These are phyloP conservation scores for Elaeis guineensis DNA, from an alignment of 176 grass and related monocot genomes.

Conservation along the genomic window DNA sequence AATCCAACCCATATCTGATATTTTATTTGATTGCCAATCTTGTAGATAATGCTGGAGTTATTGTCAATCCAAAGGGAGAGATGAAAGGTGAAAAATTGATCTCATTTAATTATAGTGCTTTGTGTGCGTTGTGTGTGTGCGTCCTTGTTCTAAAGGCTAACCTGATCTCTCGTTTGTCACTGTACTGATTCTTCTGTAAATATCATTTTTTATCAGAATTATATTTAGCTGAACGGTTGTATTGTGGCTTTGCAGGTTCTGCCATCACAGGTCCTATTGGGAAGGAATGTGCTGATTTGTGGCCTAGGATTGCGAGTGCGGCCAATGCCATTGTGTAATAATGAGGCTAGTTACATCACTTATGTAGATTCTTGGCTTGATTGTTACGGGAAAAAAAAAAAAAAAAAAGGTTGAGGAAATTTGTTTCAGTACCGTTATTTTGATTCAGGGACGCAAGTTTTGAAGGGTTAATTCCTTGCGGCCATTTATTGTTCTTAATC, in stretches of 20 bases:
- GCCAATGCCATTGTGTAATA: conserved; percentile 65
- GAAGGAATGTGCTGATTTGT: conserved; percentile 83
- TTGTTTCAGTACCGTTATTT: no score
- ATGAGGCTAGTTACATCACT: conserved; percentile 13
- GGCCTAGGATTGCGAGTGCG: conserved; percentile 85
- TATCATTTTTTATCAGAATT: background rate
- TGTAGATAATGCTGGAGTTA: conserved; percentile 10
- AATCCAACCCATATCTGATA: no score
- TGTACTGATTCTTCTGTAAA: no score
- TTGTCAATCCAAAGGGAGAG: conserved; percentile 6
- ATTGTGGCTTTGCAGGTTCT: conserved; percentile 33
- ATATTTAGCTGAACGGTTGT: background rate
- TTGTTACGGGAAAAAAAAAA: no score
- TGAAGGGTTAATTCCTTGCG: no score
- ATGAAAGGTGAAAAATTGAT: background rate
- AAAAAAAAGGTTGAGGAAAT: background rate
- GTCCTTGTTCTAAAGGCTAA: background rate
- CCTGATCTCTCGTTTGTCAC: no score
- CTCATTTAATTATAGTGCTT: background rate
- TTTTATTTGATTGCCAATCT: conserved; percentile 1
- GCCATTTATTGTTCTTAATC: no score
- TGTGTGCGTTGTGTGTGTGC: background rate
- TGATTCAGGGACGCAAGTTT: no score
- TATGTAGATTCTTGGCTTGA: no score
- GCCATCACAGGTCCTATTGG: conserved; percentile 91